Evolutionary conservation across 805 yeast genomes (phyloP).

Genomic region (Candida pini): DNA sequence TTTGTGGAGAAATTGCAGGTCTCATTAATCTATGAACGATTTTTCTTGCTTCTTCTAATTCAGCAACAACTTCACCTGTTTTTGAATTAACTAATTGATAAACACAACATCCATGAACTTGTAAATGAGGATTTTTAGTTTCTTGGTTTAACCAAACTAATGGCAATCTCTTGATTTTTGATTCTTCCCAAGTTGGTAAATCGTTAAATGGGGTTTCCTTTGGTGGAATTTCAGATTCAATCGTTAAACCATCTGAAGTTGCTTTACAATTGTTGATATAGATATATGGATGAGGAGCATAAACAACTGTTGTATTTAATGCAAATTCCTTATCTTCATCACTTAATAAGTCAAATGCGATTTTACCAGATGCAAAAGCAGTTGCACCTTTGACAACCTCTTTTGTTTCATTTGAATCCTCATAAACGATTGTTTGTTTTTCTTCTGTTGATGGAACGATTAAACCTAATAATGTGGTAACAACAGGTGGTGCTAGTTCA

Average conservation of each 20-base stretch:
- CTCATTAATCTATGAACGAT: conserved; percentile 72
- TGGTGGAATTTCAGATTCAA: conserved; percentile 62
- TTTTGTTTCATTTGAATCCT: conserved; percentile 56
- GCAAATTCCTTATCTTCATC: conserved; percentile 72
- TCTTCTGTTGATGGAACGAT: conserved; percentile 68
- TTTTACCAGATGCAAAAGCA: conserved; percentile 81
- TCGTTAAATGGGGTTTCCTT: conserved; percentile 62
- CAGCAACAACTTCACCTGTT: conserved; percentile 56
- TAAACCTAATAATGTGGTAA: conserved; percentile 78
- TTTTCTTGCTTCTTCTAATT: conserved; percentile 67
- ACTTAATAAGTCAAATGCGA: conserved; percentile 61
- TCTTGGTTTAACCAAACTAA: conserved; percentile 91
- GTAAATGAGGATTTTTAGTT: conserved; percentile 76
- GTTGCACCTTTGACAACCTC: conserved; percentile 82
- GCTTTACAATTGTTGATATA: conserved; percentile 77
- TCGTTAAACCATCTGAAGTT: conserved; percentile 80
- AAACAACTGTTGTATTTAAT: conserved; percentile 70
- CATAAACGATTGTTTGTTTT: conserved; percentile 61
- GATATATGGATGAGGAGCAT: conserved; percentile 91
- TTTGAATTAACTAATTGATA: conserved; percentile 49
- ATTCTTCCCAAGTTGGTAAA: conserved; percentile 78
- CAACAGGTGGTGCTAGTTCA: conserved; percentile 79
- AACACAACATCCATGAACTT: conserved; percentile 86
- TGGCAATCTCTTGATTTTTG: conserved; percentile 72
- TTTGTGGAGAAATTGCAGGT: conserved; percentile 72